These are phyloP conservation scores for Prunus fruticosa DNA, from an alignment of 306 rosid species.

Conservation along the genomic window DNA sequence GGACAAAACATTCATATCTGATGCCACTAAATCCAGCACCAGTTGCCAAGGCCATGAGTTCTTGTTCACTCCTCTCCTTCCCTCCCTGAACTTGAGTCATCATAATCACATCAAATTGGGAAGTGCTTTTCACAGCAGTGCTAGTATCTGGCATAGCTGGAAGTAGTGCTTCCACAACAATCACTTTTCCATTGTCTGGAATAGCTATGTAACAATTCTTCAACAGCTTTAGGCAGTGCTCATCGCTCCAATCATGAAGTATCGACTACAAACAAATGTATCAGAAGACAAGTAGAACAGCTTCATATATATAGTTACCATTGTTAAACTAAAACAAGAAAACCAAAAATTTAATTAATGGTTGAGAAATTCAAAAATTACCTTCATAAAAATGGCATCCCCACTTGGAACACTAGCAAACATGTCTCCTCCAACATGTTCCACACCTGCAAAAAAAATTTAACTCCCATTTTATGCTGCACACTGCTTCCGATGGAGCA, in stretches of 20 bases:
- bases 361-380: background rate
- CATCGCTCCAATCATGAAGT: slow-evolving; percentile 39
- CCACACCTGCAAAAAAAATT: slow-evolving; percentile 31
- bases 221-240: slow-evolving; percentile 32
- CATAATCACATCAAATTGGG: slow-evolving; percentile 1
- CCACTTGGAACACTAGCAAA: slow-evolving; percentile 53
- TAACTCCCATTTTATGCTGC: background rate
- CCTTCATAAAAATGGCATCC: slow-evolving; percentile 68
- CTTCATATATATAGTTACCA: too few relatives aligned
- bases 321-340: background rate
- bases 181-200: slow-evolving; percentile 50
- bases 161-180: slow-evolving; percentile 32
- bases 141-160: slow-evolving; percentile 4
- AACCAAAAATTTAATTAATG: background rate
- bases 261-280: background rate
- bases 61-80: slow-evolving; percentile 18
- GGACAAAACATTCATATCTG: slow-evolving; percentile 9
- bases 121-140: background rate
- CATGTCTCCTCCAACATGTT: slow-evolving; percentile 57
- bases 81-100: slow-evolving; percentile 7
- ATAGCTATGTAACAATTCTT: slow-evolving; percentile 50
- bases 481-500: background rate
- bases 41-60: slow-evolving; percentile 21
- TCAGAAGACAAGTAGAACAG: too few relatives aligned
- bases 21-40: slow-evolving; percentile 26